Base-by-base conservation (phyloP, 495 filamentous ascomycete genomes). In the Trichodelitschia bisporula region DNA sequence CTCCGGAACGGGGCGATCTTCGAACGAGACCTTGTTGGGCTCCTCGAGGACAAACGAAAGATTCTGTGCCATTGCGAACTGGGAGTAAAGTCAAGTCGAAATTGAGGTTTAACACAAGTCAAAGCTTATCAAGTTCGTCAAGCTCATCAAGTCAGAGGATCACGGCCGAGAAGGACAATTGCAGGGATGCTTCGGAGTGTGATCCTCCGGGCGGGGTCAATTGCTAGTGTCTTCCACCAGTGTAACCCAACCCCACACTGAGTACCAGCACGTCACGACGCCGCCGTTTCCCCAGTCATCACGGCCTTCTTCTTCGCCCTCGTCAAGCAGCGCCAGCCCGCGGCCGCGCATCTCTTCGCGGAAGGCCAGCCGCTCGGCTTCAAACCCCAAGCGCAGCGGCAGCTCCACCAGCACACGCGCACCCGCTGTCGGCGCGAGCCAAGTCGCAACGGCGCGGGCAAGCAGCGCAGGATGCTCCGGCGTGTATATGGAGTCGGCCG, bases 41-140 rank as follows among this genome's bases (percentile, higher is more conserved):
- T 72, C 70, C 50, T 78, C 65, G 36, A 91, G 66, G 43, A 89
- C 54, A 54, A 89, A 90, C 30, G 80, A 89, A 34, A 74, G 70
- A 56, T 91, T 91, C 77, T 91, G 37, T n/a, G n/a, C n/a, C n/a
- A n/a, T n/a, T n/a, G n/a, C n/a, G n/a, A n/a, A n/a, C n/a, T n/a
- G n/a, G n/a, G n/a, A n/a, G n/a, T n/a, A n/a, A n/a, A n/a, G n/a
- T n/a, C n/a, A n/a, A n/a, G n/a, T n/a, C n/a, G n/a, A n/a, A n/a
- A n/a, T n/a, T n/a, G n/a, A n/a, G n/a, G n/a, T n/a, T n/a, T n/a
- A n/a, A n/a, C n/a, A n/a, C n/a, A n/a, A n/a, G n/a, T n/a, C n/a
- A n/a, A n/a, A n/a, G n/a, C n/a, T n/a, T n/a, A n/a, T n/a, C n/a
- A n/a, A n/a, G n/a, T n/a, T n/a, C n/a, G n/a, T n/a, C n/a, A n/a